phyloP scores from a whole-genome alignment of 805 yeast genomes.

The Komagataella phaffii region DNA sequence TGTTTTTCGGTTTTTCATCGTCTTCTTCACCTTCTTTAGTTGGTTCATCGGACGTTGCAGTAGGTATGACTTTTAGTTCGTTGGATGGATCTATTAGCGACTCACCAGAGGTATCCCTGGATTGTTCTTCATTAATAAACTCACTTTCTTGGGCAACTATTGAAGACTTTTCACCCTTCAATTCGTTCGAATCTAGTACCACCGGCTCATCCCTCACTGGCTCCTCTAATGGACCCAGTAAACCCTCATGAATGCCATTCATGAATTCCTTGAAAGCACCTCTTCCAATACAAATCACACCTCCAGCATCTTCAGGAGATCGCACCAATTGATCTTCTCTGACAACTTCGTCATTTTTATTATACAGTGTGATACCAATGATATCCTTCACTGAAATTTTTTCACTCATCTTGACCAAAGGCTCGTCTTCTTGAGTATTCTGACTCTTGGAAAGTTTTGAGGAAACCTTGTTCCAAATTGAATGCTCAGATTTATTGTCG shows the following conservation, averaged over 20 bases:
- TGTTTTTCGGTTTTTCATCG: slow-evolving; percentile 9
- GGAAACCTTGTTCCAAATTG: neutral
- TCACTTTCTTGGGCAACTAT: neutral
- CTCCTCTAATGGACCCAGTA: slow-evolving; percentile 72
- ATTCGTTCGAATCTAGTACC: slow-evolving; percentile 3
- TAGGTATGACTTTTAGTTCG: neutral
- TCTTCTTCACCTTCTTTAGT: slow-evolving; percentile 10
- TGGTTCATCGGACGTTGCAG: slow-evolving; percentile 21
- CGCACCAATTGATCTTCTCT: slow-evolving; percentile 33
- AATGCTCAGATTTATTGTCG: slow-evolving; percentile 3
- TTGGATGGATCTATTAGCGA: neutral
- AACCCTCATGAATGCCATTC: slow-evolving; percentile 86
- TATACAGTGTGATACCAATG: slow-evolving; percentile 42
- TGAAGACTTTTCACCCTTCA: neutral
- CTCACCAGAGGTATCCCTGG: neutral
- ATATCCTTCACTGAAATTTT: slow-evolving; percentile 30
- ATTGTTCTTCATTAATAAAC: neutral
- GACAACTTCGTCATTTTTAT: slow-evolving; percentile 12
- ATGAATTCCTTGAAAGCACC: slow-evolving; percentile 93
- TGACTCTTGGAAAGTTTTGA: slow-evolving; percentile 5
- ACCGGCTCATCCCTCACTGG: slow-evolving; percentile 10
- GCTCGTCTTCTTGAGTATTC: slow-evolving; percentile 11
- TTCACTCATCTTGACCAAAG: slow-evolving; percentile 17
- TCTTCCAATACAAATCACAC: slow-evolving; percentile 84
- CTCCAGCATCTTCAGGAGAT: slow-evolving; percentile 50